A percentile compares a stretch with the other conserved stretches of the same genome.
Evolutionary conservation across 805 yeast genomes (phyloP).

Genomic region (Candida coleopterorum): DNA sequence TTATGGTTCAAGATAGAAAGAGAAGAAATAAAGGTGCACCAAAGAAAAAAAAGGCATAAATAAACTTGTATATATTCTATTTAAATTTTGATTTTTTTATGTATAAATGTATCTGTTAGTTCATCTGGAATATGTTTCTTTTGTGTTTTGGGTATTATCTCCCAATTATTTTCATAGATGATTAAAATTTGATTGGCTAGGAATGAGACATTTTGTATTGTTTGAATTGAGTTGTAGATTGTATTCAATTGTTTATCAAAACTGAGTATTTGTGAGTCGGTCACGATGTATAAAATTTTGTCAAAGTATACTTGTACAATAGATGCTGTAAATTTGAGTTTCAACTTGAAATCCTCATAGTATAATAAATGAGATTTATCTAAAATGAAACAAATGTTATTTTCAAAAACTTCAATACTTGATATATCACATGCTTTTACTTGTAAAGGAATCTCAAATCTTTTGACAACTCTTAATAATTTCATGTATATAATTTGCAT

Average conservation of each 20-base stretch:
- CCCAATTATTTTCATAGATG: background rate
- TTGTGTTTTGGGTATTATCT: background rate
- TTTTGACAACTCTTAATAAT: background rate
- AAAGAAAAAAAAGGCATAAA: slow-evolving; percentile 48
- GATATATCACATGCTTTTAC: background rate
- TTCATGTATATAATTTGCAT: slow-evolving; percentile 2
- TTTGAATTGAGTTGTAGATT: background rate
- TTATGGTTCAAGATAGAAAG: slow-evolving; percentile 59
- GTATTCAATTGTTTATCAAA: background rate
- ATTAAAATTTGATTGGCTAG: background rate
- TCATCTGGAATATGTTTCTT: slow-evolving; percentile 14
- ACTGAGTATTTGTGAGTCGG: slow-evolving; percentile 1
- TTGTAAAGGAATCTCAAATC: background rate
- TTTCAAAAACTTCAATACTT: background rate
- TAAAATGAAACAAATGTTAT: background rate
- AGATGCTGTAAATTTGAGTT: background rate
- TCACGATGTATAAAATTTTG: background rate
- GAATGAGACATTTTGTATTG: background rate
- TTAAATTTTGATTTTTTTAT: slow-evolving; percentile 9
- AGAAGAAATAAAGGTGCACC: slow-evolving; percentile 91
- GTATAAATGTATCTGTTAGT: slow-evolving; percentile 24
- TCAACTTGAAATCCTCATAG: background rate
- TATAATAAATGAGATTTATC: background rate
- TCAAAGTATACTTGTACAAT: background rate
- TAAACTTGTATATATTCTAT: slow-evolving; percentile 8